These are phyloP conservation scores for Trametes cingulata DNA, from an alignment of 768 basidiomycete genomes.

Conservation along the genomic window DNA sequence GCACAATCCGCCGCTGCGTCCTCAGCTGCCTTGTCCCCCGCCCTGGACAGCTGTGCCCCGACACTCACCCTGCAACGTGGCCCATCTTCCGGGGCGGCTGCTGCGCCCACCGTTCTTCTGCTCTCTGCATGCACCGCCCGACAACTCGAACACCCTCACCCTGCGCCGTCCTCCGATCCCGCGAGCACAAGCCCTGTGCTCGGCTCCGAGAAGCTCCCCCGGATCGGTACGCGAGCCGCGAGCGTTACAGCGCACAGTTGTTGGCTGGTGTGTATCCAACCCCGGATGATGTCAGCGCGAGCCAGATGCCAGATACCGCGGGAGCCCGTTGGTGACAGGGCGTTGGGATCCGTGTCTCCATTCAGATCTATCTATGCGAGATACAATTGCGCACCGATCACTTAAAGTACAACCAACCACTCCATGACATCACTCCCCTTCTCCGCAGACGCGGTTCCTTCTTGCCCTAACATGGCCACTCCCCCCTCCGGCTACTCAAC, in stretches of 20 bases:
- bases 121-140: no score
- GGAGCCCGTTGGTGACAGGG: background rate
- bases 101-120: background rate
- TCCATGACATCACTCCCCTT: slow-evolving; percentile 18
- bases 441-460: slow-evolving; percentile 10
- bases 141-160: no score
- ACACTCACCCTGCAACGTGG: slow-evolving; percentile 11
- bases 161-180: background rate
- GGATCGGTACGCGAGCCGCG: background rate
- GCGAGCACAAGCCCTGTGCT: background rate
- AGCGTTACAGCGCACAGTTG: background rate
- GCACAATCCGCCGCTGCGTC: background rate
- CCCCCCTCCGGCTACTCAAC: slow-evolving; percentile 12
- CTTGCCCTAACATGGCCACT: slow-evolving; percentile 4
- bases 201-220: background rate
- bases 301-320: background rate
- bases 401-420: background rate
- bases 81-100: slow-evolving; percentile 4
- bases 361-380: slow-evolving; percentile 9
- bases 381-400: slow-evolving; percentile 12
- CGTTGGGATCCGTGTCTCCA: slow-evolving; percentile 9
- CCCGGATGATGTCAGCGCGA: slow-evolving; percentile 15
- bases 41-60: background rate
- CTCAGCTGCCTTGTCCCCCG: background rate
- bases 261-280: slow-evolving; percentile 18